phyloP scores from a whole-genome alignment of 306 rosid genomes.

The Benincasa hispida region DNA sequence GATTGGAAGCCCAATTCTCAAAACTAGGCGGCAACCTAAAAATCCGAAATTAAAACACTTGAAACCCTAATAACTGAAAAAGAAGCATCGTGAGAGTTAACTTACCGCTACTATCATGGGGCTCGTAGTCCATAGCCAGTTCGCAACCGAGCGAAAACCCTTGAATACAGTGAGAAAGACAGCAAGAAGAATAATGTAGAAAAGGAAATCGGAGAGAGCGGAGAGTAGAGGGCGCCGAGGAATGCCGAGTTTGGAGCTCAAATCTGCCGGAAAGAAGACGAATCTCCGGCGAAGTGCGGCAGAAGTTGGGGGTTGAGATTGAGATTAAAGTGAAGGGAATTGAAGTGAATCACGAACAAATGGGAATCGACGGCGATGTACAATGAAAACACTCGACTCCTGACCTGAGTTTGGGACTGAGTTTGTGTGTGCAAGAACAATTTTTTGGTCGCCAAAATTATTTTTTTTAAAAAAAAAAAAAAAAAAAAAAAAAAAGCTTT shows the following conservation, averaged over 20 bases:
- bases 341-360: neutral
- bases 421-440: conserved; percentile 8
- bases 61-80: conserved; percentile 12
- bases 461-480: neutral
- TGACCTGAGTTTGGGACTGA: conserved; percentile 11
- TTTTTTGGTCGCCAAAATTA: neutral
- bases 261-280: neutral
- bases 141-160: conserved; percentile 12
- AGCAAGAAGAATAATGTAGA: conserved; percentile 6
- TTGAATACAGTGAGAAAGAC: neutral
- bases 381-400: conserved; percentile 1
- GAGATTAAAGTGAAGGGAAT: neutral
- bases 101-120: conserved; percentile 92
- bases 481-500: too few species aligned
- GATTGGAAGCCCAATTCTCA: neutral
- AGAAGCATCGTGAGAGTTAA: conserved; percentile 6
- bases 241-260: conserved; percentile 1
- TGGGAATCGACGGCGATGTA: neutral
- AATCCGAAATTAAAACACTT: conserved; percentile 1
- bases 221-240: neutral
- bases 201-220: neutral
- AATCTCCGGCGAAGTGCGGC: neutral
- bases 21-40: conserved; percentile 20
- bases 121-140: conserved; percentile 93
- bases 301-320: conserved; percentile 2